A percentile compares a stretch with the other conserved stretches of the same genome.
phyloP scores from a whole-genome alignment of 352 stramenopile species.

The Globisporangium parvum region DNA sequence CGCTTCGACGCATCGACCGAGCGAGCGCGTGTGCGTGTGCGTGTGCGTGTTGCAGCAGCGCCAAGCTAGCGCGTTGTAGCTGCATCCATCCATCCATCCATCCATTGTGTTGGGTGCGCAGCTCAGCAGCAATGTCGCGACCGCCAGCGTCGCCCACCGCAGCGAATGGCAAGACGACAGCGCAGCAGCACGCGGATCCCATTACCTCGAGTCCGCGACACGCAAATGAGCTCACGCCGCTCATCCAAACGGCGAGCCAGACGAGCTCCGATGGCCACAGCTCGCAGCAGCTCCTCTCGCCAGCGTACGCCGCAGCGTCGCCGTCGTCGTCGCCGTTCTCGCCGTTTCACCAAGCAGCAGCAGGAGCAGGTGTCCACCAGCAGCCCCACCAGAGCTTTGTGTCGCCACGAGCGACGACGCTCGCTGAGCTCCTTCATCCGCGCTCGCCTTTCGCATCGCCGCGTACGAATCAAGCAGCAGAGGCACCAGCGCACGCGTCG shows the following conservation, averaged over 20 bases:
- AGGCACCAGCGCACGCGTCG: not conserved
- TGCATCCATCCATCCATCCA: too few relatives aligned
- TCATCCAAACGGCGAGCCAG: slow-evolving; percentile 27
- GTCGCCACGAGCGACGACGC: slow-evolving; percentile 1
- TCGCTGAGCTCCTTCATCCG: slow-evolving; percentile 7
- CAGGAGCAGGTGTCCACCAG: too few relatives aligned
- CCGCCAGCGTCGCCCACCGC: too few relatives aligned
- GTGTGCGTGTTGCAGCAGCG: too few relatives aligned
- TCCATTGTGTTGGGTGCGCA: too few relatives aligned
- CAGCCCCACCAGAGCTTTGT: slow-evolving; percentile 5
- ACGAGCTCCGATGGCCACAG: slow-evolving; percentile 15
- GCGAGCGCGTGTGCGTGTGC: too few relatives aligned
- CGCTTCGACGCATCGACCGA: too few relatives aligned
- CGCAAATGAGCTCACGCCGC: slow-evolving; percentile 48
- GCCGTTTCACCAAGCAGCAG: slow-evolving; percentile 20
- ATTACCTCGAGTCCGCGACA: not conserved
- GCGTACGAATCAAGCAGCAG: not conserved
- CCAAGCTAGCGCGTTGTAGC: too few relatives aligned
- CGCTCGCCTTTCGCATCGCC: not conserved
- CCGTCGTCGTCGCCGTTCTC: slow-evolving; percentile 17
- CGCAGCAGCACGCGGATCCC: slow-evolving; percentile 1
- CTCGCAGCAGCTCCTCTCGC: slow-evolving; percentile 29
- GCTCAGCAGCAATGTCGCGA: too few relatives aligned
- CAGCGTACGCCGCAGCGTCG: slow-evolving; percentile 34
- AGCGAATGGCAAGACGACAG: not conserved